phyloP scores from a whole-genome alignment of 2,329 filamentous ascomycete genomes.

The Dactylonectria macrodidyma region DNA sequence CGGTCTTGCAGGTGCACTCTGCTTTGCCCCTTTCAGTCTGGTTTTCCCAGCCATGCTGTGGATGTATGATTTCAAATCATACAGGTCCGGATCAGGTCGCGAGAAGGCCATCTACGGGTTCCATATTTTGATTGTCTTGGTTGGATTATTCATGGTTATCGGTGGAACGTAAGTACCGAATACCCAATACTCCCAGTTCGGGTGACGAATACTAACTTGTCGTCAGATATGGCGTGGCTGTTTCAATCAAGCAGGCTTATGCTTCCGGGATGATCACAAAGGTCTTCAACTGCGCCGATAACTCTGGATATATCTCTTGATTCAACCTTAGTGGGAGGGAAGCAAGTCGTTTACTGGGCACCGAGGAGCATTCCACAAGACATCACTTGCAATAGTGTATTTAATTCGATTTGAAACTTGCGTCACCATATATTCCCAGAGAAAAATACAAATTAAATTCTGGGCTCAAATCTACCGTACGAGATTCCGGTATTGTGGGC shows the following conservation, averaged over 20 bases:
- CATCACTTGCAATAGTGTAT: background rate
- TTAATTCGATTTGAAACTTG: background rate
- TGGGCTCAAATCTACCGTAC: background rate
- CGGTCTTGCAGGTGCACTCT: slow-evolving; percentile 49
- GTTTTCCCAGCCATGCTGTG: slow-evolving; percentile 48
- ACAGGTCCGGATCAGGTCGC: slow-evolving; percentile 32
- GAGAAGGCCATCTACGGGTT: slow-evolving; percentile 41
- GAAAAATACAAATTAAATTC: too few relatives aligned
- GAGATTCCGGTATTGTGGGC: background rate
- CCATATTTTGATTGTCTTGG: slow-evolving; percentile 42
- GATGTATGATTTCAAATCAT: slow-evolving; percentile 43
- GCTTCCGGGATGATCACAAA: slow-evolving; percentile 39
- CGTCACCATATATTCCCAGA: background rate
- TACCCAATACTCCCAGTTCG: background rate
- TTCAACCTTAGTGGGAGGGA: background rate
- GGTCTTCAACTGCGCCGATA: slow-evolving; percentile 49
- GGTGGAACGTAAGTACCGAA: slow-evolving; percentile 47
- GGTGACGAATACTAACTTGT: background rate
- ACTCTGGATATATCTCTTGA: slow-evolving; percentile 39
- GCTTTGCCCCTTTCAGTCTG: slow-evolving; percentile 50
- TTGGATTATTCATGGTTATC: slow-evolving; percentile 46
- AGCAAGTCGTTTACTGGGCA: background rate
- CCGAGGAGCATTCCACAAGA: background rate
- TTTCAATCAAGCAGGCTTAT: slow-evolving; percentile 46
- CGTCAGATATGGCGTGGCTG: slow-evolving; percentile 43